Conservation (phyloP, 2,329 filamentous ascomycete species). For the Arachnomyces sp. region DNA sequence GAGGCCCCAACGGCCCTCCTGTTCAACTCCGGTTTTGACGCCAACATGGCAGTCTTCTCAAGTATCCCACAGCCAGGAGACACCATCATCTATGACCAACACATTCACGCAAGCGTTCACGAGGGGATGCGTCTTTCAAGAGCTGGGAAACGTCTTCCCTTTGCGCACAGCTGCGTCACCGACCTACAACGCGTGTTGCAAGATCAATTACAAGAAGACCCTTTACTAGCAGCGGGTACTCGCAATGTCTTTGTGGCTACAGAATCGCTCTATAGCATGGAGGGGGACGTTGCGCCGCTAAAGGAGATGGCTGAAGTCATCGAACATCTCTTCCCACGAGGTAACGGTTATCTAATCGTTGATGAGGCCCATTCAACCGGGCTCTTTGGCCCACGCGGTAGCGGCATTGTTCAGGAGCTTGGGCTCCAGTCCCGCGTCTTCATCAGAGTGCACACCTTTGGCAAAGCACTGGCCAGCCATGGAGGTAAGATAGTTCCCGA, state of each 20-base stretch:
- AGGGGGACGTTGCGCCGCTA: constrained; percentile 65
- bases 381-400: constrained; percentile 42
- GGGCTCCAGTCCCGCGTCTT: constrained; percentile 46
- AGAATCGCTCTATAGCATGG: constrained; percentile 75
- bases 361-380: constrained; percentile 52
- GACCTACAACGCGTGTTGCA: constrained; percentile 33
- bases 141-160: constrained; percentile 39
- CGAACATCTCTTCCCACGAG: constrained; percentile 46
- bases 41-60: constrained; percentile 57
- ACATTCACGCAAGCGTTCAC: constrained; percentile 70
- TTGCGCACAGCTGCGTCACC: constrained; percentile 41
- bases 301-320: constrained; percentile 52
- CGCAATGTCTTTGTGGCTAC: constrained; percentile 60
- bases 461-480: constrained; percentile 52
- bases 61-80: constrained; percentile 55
- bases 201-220: constrained; percentile 23
- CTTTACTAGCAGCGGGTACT: constrained; percentile 28
- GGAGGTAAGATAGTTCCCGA: constrained; percentile 47
- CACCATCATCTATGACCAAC: constrained; percentile 62
- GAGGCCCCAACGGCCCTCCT: constrained; percentile 50
- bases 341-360: constrained; percentile 50
- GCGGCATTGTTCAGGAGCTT: constrained; percentile 43
- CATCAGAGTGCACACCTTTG: constrained; percentile 45
- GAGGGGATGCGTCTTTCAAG: constrained; percentile 66
- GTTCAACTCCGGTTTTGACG: constrained; percentile 60